Evolutionary conservation across 768 basidiomycete genomes (phyloP).

Genomic region (Termitomyces sp.): DNA sequence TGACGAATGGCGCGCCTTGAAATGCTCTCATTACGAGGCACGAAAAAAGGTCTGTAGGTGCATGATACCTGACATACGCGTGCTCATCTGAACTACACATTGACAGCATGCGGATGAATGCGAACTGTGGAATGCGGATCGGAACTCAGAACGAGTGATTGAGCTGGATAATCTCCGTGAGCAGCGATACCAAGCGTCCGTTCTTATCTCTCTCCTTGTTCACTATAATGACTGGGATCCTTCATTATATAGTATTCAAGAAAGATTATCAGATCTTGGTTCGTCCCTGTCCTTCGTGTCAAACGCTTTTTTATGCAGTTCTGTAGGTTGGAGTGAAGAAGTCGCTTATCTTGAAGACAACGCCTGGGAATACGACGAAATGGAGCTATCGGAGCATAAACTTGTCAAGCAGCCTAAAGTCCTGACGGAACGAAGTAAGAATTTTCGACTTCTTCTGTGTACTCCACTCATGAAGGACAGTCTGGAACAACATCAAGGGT

Average conservation of each 20-base stretch:
- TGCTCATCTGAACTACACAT: neutral
- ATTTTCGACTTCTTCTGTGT: neutral
- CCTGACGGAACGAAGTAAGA: conserved; percentile 11
- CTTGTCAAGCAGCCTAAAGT: conserved; percentile 9
- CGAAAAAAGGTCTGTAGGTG: conserved; percentile 7
- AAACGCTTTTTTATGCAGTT: neutral
- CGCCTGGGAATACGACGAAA: neutral
- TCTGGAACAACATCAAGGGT: conserved; percentile 16
- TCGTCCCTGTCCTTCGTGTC: neutral
- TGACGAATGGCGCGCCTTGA: conserved; percentile 5
- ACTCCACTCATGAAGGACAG: conserved; percentile 1
- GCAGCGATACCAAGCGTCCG: conserved; percentile 14
- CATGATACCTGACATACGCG: neutral
- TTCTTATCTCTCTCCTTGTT: neutral
- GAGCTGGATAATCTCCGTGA: conserved; percentile 13
- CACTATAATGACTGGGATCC: neutral
- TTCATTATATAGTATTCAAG: conserved; percentile 5
- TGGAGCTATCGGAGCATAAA: conserved; percentile 7
- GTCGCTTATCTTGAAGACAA: conserved; percentile 4
- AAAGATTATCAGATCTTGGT: conserved; percentile 6
- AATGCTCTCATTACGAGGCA: neutral
- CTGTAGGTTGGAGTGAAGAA: conserved; percentile 16
- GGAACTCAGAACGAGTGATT: conserved; percentile 3
- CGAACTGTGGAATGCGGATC: conserved; percentile 8
- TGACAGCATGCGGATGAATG: conserved; percentile 14